Conservation (phyloP, 768 basidiomycete species). For the Macrocybe gigantea region DNA sequence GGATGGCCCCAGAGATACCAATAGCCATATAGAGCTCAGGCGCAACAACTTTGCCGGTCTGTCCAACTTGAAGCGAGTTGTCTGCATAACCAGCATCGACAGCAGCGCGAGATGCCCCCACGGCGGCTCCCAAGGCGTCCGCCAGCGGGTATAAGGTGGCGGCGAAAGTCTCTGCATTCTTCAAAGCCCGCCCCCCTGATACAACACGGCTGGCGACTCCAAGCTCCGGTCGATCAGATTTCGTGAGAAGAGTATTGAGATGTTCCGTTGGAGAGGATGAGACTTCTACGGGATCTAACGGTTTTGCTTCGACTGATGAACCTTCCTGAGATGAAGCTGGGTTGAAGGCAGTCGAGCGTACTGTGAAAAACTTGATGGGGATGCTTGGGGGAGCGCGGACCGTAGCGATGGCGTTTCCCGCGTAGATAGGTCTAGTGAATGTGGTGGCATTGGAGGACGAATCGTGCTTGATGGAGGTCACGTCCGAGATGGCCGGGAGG, state of each 20-base stretch:
- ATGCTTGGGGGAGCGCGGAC: constrained; percentile 76
- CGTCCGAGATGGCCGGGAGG: constrained; percentile 86
- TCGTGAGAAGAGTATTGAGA: constrained; percentile 69
- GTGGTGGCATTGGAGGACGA: constrained; percentile 65
- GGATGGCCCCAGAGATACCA: constrained; percentile 97
- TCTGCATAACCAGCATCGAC: constrained; percentile 98
- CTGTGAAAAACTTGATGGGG: constrained; percentile 89
- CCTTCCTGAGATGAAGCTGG: constrained; percentile 51
- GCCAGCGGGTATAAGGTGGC: constrained; percentile 85
- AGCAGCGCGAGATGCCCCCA: constrained; percentile 96
- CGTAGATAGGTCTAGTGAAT: constrained; percentile 94
- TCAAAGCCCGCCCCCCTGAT: constrained; percentile 92
- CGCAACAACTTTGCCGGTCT: constrained; percentile 98
- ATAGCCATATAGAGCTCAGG: constrained; percentile 95
- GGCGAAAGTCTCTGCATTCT: constrained; percentile 91
- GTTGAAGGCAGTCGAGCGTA: constrained; percentile 86
- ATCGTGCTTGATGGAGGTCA: constrained; percentile 78
- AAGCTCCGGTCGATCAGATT: constrained; percentile 91
- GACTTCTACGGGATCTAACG: constrained; percentile 60
- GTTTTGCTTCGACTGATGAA: constrained; percentile 51
- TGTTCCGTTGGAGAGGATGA: constrained; percentile 55
- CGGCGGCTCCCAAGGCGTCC: constrained; percentile 88
- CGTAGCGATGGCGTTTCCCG: constrained; percentile 94
- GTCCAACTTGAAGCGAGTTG: constrained; percentile 97
- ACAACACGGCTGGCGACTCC: constrained; percentile 84